Base-by-base conservation (phyloP, 2,329 filamentous ascomycete genomes). In the Arthrobotrys conoides region DNA sequence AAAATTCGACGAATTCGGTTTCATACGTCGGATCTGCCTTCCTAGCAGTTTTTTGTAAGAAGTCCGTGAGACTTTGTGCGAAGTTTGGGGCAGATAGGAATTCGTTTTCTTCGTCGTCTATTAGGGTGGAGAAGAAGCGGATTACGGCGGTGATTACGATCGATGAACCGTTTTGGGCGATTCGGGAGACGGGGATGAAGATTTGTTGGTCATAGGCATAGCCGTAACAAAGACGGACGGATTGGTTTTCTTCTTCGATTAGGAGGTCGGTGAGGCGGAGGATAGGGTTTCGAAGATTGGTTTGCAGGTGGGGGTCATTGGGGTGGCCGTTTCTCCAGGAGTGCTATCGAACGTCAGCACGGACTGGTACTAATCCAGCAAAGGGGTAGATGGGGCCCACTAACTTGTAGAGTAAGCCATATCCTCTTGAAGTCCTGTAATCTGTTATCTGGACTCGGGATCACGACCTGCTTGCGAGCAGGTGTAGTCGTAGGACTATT, bases 31-130 rank as follows among this genome's bases (percentile, higher is more conserved):
- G 88, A 44, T 91, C 90, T 3, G 94, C 86, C n/a, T 90, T 88
- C 51, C 91, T 91, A 0, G 92, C 91, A 41, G 95, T 93, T 80
- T 91, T 90, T 77, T 93, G 89, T 64, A 97, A 88, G 76, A 99
- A 89, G 81, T 93, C 93, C 83, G 97, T 96, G 83, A 99, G 85
- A 82, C 93, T 95, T 73, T 91, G 89, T 1, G 96, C 93, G 84
- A 99, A 99, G 69, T 90, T 88, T 36, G 91, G 89, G 83, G 92
- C 96, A 83, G 96, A 93, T 59, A 97, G 90, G 83, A 98, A 96
- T 41, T 94, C 93, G 83, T 97, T 96, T 85, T 97, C 94, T 84
- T 98, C 96, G 84, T 94, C 96, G 85, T 99, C 96, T 82, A 98
- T 93, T 80, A 99, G 88, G 16, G 93, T 94, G 72, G 93, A 93